Evolutionary conservation across 1,284 basidiomycete species (phyloP).

Genomic region (Ceratobasidium sp.): DNA sequence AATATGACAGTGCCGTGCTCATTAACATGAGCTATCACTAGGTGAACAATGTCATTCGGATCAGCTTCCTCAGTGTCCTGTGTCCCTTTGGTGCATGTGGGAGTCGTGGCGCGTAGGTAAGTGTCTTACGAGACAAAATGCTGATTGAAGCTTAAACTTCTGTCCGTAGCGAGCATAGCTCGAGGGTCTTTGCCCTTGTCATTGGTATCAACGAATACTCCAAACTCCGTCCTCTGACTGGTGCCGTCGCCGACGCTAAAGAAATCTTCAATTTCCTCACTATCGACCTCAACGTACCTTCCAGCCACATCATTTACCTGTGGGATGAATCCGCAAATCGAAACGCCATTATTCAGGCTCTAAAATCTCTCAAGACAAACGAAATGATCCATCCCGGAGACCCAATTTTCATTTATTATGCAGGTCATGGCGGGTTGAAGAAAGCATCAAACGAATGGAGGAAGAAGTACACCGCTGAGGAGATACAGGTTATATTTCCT

Average conservation of each 20-base stretch:
- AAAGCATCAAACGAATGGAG: background rate
- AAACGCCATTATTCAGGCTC: background rate
- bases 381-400: background rate
- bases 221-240: background rate
- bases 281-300: background rate
- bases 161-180: too few species aligned
- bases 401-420: background rate
- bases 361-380: background rate
- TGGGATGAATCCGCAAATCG: background rate
- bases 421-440: background rate
- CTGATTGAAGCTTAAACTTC: too few species aligned
- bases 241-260: background rate
- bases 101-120: too few species aligned
- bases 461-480: background rate
- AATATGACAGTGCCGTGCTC: too few species aligned
- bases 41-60: too few species aligned
- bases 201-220: background rate
- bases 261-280: background rate
- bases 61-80: too few species aligned
- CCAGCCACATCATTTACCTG: background rate
- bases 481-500: slow-evolving; percentile 10
- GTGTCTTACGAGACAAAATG: too few species aligned
- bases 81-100: too few species aligned
- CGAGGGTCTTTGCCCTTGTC: background rate
- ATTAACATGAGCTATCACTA: too few species aligned